phyloP scores from a whole-genome alignment of 139 green algal genomes.

The Tetradesmus lagerheimii region DNA sequence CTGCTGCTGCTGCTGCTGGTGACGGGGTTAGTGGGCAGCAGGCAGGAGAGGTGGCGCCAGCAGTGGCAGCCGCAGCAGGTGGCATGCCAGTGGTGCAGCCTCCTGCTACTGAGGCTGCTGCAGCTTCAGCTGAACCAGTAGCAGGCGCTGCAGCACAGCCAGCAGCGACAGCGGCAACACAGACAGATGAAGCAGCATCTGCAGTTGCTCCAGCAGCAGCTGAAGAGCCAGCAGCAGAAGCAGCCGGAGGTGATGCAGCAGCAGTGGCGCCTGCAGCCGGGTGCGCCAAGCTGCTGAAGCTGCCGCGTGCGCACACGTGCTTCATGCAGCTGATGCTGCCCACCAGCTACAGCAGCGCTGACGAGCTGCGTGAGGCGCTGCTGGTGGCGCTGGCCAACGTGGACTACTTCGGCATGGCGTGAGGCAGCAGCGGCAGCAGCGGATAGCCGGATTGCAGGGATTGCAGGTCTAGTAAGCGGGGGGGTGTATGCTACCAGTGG shows the following conservation, averaged over 20 bases:
- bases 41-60: too few relatives aligned
- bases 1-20: too few relatives aligned
- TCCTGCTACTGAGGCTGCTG: too few relatives aligned
- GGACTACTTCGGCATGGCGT: not conserved
- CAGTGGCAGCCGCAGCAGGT: too few relatives aligned
- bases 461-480: too few relatives aligned
- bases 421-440: not conserved
- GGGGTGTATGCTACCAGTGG: too few relatives aligned
- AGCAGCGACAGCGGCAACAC: not conserved
- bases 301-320: not conserved
- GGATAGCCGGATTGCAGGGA: too few relatives aligned
- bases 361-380: not conserved
- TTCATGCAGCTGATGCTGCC: constrained; percentile 27
- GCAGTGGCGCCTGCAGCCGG: not conserved
- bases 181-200: not conserved
- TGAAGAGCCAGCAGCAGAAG: not conserved
- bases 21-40: too few relatives aligned
- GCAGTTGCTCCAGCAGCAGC: not conserved
- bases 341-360: not conserved
- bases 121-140: not conserved
- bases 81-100: too few relatives aligned
- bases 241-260: not conserved
- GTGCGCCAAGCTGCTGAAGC: not conserved
- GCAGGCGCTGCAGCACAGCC: not conserved
- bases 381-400: not conserved